Evolutionary conservation across 345 rosid species (phyloP).

Genomic region (Cardamine resedifolia): DNA sequence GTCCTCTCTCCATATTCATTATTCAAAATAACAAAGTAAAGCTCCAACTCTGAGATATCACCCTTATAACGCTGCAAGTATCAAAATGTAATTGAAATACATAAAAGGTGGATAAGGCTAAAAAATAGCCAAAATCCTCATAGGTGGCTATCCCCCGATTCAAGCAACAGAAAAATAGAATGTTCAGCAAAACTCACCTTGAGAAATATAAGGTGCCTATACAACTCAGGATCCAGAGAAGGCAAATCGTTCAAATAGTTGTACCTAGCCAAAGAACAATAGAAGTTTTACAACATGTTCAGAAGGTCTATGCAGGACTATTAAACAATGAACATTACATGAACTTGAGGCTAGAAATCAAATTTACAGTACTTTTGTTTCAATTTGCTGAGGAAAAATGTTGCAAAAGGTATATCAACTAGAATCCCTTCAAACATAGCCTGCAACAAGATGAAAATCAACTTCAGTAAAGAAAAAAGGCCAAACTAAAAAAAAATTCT

Average conservation of each 20-base stretch:
- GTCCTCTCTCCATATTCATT: slow-evolving; percentile 97
- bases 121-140: not conserved
- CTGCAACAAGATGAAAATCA: slow-evolving; percentile 47
- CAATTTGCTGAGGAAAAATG: slow-evolving; percentile 98
- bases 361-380: slow-evolving; percentile 66
- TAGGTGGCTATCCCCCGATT: slow-evolving; percentile 4
- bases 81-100: not conserved
- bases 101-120: not conserved
- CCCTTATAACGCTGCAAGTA: slow-evolving; percentile 78
- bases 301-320: not conserved
- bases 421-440: slow-evolving; percentile 99
- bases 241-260: slow-evolving; percentile 97
- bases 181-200: slow-evolving; percentile 53
- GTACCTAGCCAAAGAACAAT: slow-evolving; percentile 51
- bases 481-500: not conserved
- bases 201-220: slow-evolving; percentile 93
- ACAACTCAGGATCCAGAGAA: slow-evolving; percentile 91
- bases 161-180: slow-evolving; percentile 20
- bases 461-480: slow-evolving; percentile 7
- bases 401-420: slow-evolving; percentile 97
- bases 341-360: slow-evolving; percentile 17
- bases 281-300: slow-evolving; percentile 21
- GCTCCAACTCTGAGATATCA: slow-evolving; percentile 77
- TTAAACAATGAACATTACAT: slow-evolving; percentile 11
- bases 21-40: slow-evolving; percentile 88